Evolutionary conservation across 257 asterid species (phyloP), one percentile per base, ranked within the genome.

Genomic region (Striga asiatica): DNA sequence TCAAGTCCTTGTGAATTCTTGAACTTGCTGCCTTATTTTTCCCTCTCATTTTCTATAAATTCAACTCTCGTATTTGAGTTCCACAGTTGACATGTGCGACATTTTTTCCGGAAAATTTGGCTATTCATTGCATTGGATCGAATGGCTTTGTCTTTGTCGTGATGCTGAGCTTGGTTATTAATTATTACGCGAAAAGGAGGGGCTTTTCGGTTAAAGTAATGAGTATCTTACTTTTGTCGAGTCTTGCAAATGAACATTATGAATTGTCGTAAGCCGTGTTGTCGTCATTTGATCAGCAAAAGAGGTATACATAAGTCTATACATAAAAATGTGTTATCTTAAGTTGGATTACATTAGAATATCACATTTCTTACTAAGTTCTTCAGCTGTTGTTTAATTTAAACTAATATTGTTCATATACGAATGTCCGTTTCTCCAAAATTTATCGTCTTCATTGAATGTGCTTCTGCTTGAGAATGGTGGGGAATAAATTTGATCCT

Each of bases 111-210:
- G 18, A 6, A 31, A 43, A 70, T 51, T 51, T 11, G 58, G 57
- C 29, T 23, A 3, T 46, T 29, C 5, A 2, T 54, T 32, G 28
- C 4, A 39, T 49, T 43, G 24, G 45, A 56, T 60, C 51, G 18
- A 52, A 60, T 61, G 45, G 32, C 34, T 31, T 53, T 61, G 45
- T 32, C 34, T 31, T 53, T 74, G 58, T 66, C 45, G 43, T 9
- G 67, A 47, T 2, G 59, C 51, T 20, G 9, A 32, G 50, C n/a
- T 46, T 59, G 50, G 62, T 32, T 27, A 58, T 38, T 39, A 8
- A n/a, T 22, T 42, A n/a, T 41, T 59, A 7, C 21, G 5, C 38
- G 56, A 10, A 0, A 13, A 13, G n/a, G 10, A 20, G 24, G 27
- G 1, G 18, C n/a, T 45, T 56, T 66, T 13, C 32, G 7, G 52